phyloP scores from a whole-genome alignment of 2,329 filamentous ascomycete genomes.

The Canariomyces notabilis region DNA sequence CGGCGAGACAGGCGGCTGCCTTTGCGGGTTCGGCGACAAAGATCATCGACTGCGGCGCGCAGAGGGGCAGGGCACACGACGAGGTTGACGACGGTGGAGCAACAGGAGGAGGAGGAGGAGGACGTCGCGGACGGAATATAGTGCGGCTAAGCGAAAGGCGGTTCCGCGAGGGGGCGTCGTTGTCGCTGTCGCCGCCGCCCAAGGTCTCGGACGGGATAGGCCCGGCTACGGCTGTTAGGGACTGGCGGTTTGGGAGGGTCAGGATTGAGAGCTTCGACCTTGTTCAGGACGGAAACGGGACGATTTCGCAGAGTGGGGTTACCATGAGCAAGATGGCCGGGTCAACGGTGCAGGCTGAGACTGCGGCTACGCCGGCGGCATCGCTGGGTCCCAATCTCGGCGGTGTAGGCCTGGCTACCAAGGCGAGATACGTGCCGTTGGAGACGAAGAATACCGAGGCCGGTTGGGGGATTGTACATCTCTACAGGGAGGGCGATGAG shows the following conservation, averaged over 20 bases:
- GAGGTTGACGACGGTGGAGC: slow-evolving; percentile 9
- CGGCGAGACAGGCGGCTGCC: background rate
- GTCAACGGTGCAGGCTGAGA: slow-evolving; percentile 31
- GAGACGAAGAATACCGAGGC: slow-evolving; percentile 69
- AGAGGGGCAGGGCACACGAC: slow-evolving; percentile 31
- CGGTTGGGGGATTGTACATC: slow-evolving; percentile 88
- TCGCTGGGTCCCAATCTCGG: slow-evolving; percentile 50
- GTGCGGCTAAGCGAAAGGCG: slow-evolving; percentile 38
- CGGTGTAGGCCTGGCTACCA: slow-evolving; percentile 68
- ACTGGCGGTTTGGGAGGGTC: slow-evolving; percentile 80
- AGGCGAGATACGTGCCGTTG: slow-evolving; percentile 70
- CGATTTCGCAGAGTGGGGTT: slow-evolving; percentile 17
- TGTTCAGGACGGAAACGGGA: slow-evolving; percentile 26
- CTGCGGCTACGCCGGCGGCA: slow-evolving; percentile 27
- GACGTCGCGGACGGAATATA: slow-evolving; percentile 32
- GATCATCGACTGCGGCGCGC: slow-evolving; percentile 48
- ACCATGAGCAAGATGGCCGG: slow-evolving; percentile 5
- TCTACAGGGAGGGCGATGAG: slow-evolving; percentile 83
- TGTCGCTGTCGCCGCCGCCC: slow-evolving; percentile 40
- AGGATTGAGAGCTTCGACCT: slow-evolving; percentile 79
- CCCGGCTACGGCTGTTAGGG: slow-evolving; percentile 48
- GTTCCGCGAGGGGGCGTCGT: slow-evolving; percentile 33
- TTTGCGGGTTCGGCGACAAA: slow-evolving; percentile 7
- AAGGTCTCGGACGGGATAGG: slow-evolving; percentile 40
- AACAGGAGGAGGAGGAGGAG: slow-evolving; percentile 21